A percentile compares a stretch with the other conserved stretches of the same genome.
phyloP scores from a whole-genome alignment of 2,329 filamentous ascomycete genomes.

The Cercospora beticola region DNA sequence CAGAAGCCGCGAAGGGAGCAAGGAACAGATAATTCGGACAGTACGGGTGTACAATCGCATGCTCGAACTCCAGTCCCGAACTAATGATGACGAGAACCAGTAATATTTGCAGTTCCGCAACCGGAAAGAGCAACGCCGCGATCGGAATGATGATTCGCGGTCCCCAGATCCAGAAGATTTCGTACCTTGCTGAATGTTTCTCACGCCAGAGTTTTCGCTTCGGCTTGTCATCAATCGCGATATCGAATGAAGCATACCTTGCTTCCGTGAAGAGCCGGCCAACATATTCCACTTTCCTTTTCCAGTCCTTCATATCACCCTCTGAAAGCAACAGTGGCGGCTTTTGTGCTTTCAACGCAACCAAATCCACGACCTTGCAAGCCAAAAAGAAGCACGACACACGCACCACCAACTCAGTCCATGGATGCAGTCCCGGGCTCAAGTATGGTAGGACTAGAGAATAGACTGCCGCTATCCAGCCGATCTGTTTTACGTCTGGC shows the following conservation, averaged over 20 bases:
- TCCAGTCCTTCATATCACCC: not conserved
- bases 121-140: conserved; percentile 1
- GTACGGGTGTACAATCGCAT: not conserved
- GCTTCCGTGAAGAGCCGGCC: not conserved
- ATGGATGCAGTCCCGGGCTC: not conserved
- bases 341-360: not conserved
- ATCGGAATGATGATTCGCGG: not conserved
- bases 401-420: not conserved
- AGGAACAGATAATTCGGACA: conserved; percentile 6
- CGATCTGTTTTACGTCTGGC: conserved; percentile 3
- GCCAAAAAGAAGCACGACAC: conserved; percentile 10
- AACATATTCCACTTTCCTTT: conserved; percentile 5
- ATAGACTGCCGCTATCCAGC: not conserved
- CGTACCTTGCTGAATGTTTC: not conserved
- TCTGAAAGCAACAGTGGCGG: not conserved
- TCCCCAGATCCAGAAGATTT: not conserved
- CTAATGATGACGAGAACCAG: conserved; percentile 2
- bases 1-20: conserved; percentile 6
- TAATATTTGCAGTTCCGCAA: conserved; percentile 9
- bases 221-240: conserved; percentile 4
- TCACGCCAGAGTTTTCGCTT: not conserved
- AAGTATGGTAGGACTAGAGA: conserved; percentile 1
- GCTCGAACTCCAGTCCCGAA: conserved; percentile 1
- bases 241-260: conserved; percentile 14
- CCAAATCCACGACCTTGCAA: conserved; percentile 11